Conservation (phyloP, 2,329 filamentous ascomycete species). For the Hypoxylon sp. region DNA sequence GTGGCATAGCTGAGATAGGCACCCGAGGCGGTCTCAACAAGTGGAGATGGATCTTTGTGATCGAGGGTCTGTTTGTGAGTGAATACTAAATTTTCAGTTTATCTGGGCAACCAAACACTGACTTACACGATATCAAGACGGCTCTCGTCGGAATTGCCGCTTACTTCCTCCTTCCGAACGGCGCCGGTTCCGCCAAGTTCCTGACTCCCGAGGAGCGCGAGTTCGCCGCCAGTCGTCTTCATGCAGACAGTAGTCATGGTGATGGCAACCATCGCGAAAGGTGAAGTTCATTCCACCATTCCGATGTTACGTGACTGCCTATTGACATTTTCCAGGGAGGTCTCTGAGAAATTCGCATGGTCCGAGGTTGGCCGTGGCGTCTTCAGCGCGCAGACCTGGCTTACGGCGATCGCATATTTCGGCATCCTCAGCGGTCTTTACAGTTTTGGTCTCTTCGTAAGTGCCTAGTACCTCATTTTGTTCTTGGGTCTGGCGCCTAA, state of each 20-base stretch:
- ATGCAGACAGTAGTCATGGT: slow-evolving; percentile 47
- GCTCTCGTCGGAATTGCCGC: slow-evolving; percentile 64
- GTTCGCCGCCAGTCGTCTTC: slow-evolving; percentile 61
- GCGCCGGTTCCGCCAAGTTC: slow-evolving; percentile 65
- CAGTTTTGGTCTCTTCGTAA: slow-evolving; percentile 73
- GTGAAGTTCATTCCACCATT: slow-evolving; percentile 40
- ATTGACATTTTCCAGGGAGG: slow-evolving; percentile 44
- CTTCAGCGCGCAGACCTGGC: slow-evolving; percentile 71
- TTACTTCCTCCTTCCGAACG: slow-evolving; percentile 68
- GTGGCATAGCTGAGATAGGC: slow-evolving; percentile 71
- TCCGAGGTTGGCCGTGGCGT: slow-evolving; percentile 72
- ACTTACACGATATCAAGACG: slow-evolving; percentile 59
- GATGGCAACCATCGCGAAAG: slow-evolving; percentile 51
- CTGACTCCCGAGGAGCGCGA: slow-evolving; percentile 65
- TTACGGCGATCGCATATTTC: slow-evolving; percentile 72
- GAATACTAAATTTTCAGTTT: not conserved
- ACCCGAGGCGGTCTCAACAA: slow-evolving; percentile 64
- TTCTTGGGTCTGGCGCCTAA: not conserved
- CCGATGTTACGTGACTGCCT: slow-evolving; percentile 21
- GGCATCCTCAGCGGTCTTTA: slow-evolving; percentile 70
- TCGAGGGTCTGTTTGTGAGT: slow-evolving; percentile 67
- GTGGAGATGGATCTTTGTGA: slow-evolving; percentile 74
- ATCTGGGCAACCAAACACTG: not conserved
- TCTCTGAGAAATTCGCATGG: slow-evolving; percentile 67
- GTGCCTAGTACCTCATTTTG: slow-evolving; percentile 43